Base-by-base conservation (phyloP, 352 stramenopile genomes). In the Phytophthora lateralis region DNA sequence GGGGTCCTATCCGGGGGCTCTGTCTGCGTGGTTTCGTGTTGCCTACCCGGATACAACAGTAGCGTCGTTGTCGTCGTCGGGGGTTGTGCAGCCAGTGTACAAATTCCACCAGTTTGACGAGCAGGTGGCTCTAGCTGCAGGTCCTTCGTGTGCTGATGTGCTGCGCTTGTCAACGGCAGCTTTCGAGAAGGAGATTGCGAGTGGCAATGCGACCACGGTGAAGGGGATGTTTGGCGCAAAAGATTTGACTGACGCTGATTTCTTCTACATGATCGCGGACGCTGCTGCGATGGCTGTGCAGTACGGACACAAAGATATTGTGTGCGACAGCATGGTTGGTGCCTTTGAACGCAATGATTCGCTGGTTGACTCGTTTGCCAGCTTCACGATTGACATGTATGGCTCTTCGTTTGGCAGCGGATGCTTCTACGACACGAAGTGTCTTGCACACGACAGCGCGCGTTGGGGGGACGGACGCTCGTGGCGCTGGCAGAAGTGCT, bases 211-310 rank as follows among this genome's bases (percentile, higher is more conserved):
- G 30, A 87, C 82, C 8, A 58, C 39, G 10, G 85, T 90, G 43
- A 91, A 91, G 52, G 60, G 32, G 20, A 56, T 95, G 10, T 74
- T 96, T 27, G 82, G 87, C 12, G 82, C 83, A 1, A 41, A 62
- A 34, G 37, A 85, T 26, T 63, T 96, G 27, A 68, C 50, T 7
- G 81, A 93, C 27, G 67, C 74, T 12, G 88, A 96, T 55, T 97
- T 97, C 62, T 93, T 93, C 68, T 97, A 97, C 72, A 97, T 97
- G 89, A 74, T 96, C 45, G 88, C 88, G 7, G 88, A 96, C 62
- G 69, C 85, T 17, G 87, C 88, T 15, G 86, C 89, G 1, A 97
- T 97, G 89, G 84, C 82, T 4, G 85, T 94, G 30, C 89, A 97
- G 68, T 97, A 97, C 64, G 84, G 88, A 5, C 76, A 86, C 65